These are phyloP conservation scores for Aureobasidium mangrovei DNA, from an alignment of 2,329 filamentous ascomycete genomes.

Conservation along the genomic window DNA sequence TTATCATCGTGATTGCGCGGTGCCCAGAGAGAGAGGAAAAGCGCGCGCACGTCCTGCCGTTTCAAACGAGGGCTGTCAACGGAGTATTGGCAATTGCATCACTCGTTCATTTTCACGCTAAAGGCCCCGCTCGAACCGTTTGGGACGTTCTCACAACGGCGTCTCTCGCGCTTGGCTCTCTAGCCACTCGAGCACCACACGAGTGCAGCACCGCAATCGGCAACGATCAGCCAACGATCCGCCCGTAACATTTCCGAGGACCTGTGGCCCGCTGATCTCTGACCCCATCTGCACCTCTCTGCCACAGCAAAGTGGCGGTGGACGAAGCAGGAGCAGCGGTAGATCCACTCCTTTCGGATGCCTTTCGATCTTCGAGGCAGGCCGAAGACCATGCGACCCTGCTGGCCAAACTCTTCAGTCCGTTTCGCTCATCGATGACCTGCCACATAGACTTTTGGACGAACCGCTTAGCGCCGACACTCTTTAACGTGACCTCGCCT, in stretches of 20 bases:
- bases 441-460: no score
- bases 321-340: not conserved
- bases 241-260: conserved; percentile 4
- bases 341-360: conserved; percentile 4
- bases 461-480: no score
- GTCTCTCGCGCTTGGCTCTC: not conserved
- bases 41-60: conserved; percentile 8
- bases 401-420: not conserved
- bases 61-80: conserved; percentile 10
- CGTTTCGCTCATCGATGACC: not conserved
- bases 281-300: not conserved
- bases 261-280: conserved; percentile 7
- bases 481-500: no score
- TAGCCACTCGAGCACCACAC: conserved; percentile 8
- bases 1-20: not conserved
- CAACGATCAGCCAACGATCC: conserved; percentile 8
- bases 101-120: not conserved
- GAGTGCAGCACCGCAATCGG: conserved; percentile 7
- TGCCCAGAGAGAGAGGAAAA: not conserved
- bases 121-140: not conserved
- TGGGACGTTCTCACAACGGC: conserved; percentile 1
- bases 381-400: not conserved
- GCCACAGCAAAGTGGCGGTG: conserved; percentile 10
- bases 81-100: not conserved
- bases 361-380: conserved; percentile 1